Percentiles rank a stretch among this genome's conserved stretches.
Evolutionary conservation across 768 basidiomycete genomes (phyloP).

Genomic region (Lactarius akahatsu): DNA sequence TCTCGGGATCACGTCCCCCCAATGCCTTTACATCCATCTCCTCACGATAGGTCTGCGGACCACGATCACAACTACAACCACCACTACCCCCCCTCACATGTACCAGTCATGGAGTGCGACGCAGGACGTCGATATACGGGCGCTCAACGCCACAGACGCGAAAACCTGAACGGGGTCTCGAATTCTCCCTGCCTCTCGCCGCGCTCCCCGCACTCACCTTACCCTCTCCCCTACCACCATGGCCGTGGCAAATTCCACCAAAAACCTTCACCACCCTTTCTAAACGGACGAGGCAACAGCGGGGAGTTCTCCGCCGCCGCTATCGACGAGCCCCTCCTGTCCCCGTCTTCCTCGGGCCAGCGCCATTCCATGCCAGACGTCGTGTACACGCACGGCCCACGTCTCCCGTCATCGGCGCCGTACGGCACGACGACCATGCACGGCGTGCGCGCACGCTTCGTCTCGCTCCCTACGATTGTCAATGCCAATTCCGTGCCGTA

Average conservation of each 20-base stretch:
- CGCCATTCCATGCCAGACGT: conserved; percentile 20
- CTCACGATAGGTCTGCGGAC: not conserved
- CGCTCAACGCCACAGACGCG: conserved; percentile 17
- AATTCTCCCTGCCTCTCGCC: conserved; percentile 6
- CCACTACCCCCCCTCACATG: not conserved
- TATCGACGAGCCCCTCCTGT: not conserved
- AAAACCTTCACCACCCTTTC: not conserved
- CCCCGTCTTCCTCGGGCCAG: not conserved
- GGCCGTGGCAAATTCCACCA: not conserved
- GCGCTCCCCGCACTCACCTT: conserved; percentile 2
- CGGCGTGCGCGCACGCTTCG: conserved; percentile 20
- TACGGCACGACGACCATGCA: not conserved
- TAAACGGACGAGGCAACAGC: not conserved
- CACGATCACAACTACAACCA: not conserved
- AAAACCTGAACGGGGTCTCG: not conserved
- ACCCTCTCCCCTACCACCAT: conserved; percentile 24
- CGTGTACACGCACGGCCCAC: conserved; percentile 13
- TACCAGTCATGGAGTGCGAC: not conserved
- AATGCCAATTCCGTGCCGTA: not conserved
- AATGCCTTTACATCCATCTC: not conserved
- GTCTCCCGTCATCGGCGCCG: conserved; percentile 8
- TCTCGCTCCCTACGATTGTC: conserved; percentile 17
- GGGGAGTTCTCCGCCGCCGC: not conserved
- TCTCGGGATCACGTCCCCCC: not conserved
- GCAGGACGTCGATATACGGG: conserved; percentile 17